Conservation (phyloP, 2,329 filamentous ascomycete species). For the Claviceps sp. region DNA sequence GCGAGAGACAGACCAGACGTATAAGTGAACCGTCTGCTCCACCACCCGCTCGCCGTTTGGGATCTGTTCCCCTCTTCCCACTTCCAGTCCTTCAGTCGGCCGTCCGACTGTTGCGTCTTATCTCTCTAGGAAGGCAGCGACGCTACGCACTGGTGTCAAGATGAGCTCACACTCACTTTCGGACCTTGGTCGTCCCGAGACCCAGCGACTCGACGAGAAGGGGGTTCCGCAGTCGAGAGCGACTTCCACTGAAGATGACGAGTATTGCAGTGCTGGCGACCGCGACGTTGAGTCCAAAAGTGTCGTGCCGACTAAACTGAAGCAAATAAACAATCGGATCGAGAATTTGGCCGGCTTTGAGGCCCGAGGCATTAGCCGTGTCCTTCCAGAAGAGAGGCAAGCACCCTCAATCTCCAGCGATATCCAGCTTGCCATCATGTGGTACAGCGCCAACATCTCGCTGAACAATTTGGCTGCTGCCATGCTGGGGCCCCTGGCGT, state of each 20-base stretch:
- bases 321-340: conserved; percentile 13
- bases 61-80: accelerated
- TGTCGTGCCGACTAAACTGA: conserved; percentile 2
- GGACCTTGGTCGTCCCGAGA: background rate
- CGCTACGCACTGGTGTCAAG: background rate
- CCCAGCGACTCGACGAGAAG: background rate
- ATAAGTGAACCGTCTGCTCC: background rate
- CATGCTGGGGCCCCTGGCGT: conserved; percentile 53
- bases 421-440: conserved; percentile 26
- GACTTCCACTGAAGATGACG: background rate
- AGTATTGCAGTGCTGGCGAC: background rate
- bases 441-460: conserved; percentile 31
- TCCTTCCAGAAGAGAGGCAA: conserved; percentile 23
- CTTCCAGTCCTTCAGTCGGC: too few relatives aligned
- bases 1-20: background rate
- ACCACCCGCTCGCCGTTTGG: background rate
- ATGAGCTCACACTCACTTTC: background rate
- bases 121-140: background rate
- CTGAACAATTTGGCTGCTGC: conserved; percentile 49
- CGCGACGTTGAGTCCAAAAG: background rate
- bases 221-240: background rate
- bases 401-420: conserved; percentile 20
- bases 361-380: conserved; percentile 26
- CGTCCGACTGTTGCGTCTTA: background rate
- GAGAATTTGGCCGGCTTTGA: conserved; percentile 24